A percentile compares a stretch with the other conserved stretches of the same genome.
These are phyloP conservation scores for Papiliotrema nemorosa DNA, from an alignment of 1,284 basidiomycete species.

Conservation along the genomic window DNA sequence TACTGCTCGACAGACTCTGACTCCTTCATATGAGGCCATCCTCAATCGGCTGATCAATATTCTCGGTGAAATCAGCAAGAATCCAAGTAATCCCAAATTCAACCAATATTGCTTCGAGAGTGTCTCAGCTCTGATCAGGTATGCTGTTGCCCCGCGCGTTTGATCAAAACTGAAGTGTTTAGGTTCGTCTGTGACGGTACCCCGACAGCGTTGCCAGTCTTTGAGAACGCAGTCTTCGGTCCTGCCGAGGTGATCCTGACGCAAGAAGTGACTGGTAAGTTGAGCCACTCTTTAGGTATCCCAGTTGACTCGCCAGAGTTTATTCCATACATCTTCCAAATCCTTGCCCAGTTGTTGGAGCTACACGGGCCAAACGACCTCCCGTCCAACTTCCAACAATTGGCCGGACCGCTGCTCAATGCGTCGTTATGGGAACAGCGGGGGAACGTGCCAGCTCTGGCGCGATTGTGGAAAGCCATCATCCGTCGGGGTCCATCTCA, in stretches of 20 bases:
- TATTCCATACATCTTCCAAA: conserved; percentile 95
- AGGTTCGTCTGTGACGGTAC: conserved; percentile 77
- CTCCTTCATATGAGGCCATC: conserved; percentile 63
- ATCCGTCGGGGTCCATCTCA: conserved; percentile 65
- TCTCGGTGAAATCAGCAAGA: conserved; percentile 82
- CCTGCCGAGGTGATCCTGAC: conserved; percentile 86
- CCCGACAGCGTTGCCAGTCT: conserved; percentile 63
- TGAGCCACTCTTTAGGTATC: not conserved
- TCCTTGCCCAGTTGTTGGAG: conserved; percentile 93
- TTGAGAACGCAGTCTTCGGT: conserved; percentile 79
- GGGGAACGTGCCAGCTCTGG: conserved; percentile 92
- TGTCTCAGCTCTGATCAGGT: conserved; percentile 86
- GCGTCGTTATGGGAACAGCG: conserved; percentile 89
- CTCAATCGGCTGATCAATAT: conserved; percentile 75
- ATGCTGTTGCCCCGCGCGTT: conserved; percentile 10
- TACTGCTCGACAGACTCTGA: conserved; percentile 75
- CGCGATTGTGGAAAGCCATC: conserved; percentile 82
- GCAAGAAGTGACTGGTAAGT: conserved; percentile 84
- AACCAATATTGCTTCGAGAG: conserved; percentile 97
- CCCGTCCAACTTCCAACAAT: conserved; percentile 71
- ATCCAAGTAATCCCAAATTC: conserved; percentile 95
- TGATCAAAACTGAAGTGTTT: too few species aligned
- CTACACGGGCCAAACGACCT: conserved; percentile 62
- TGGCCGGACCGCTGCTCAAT: conserved; percentile 80
- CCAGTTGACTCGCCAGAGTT: conserved; percentile 63